phyloP scores from a whole-genome alignment of 2,329 filamentous ascomycete genomes.

The Berkeleyomyces rouxiae region DNA sequence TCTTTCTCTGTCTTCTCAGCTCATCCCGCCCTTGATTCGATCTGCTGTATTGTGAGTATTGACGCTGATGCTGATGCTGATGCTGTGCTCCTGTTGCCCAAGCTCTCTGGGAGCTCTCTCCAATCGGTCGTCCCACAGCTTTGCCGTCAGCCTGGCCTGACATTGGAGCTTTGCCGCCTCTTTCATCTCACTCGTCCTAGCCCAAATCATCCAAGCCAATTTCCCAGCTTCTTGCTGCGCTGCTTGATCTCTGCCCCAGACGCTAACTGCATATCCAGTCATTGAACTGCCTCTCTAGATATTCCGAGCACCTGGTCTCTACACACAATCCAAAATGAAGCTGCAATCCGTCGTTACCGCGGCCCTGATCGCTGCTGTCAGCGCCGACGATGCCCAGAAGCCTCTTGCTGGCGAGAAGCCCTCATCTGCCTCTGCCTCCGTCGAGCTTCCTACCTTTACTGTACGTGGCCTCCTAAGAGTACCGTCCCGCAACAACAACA shows the following conservation, averaged over 20 bases:
- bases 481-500: background rate
- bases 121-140: background rate
- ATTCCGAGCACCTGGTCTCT: background rate
- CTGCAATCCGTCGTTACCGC: constrained; percentile 66
- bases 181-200: constrained; percentile 35
- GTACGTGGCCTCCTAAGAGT: constrained; percentile 36
- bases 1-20: background rate
- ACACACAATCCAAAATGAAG: constrained; percentile 47
- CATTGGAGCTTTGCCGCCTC: constrained; percentile 62
- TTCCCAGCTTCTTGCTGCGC: too few species aligned
- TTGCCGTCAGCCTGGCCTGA: constrained; percentile 55
- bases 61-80: too few species aligned
- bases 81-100: background rate
- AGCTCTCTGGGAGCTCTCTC: background rate
- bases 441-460: constrained; percentile 68
- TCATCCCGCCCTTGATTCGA: background rate
- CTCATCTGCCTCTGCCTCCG: constrained; percentile 31
- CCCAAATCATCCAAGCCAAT: constrained; percentile 9
- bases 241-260: background rate
- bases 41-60: background rate
- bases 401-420: constrained; percentile 48
- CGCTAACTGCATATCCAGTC: background rate
- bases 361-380: constrained; percentile 42
- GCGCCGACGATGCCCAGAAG: constrained; percentile 14
- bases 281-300: background rate